Base-by-base conservation (phyloP, 768 basidiomycete genomes). In the Pleurotus djamor region DNA sequence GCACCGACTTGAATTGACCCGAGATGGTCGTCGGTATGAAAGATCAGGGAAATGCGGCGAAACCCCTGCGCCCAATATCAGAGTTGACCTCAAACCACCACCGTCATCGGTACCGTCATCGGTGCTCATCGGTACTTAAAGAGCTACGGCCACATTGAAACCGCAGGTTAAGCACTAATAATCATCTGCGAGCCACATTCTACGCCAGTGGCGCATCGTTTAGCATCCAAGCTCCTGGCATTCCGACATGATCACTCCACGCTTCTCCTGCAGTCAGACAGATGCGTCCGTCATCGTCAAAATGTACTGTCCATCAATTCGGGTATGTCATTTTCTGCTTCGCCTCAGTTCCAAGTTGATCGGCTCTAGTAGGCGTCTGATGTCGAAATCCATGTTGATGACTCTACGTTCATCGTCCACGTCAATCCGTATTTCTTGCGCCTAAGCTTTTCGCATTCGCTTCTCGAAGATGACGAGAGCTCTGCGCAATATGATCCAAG, bases 381-480 rank as follows among this genome's bases (percentile, higher is more conserved):
- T 63, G 83, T 87, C 35, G 92, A 94, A 69, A 87, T 92, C 52
- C 79, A 88, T 63, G 84, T 92, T 58, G 88, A 91, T 66, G 83
- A 83, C 56, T 83, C 83, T 32, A 71, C 88, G 50, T 79, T 94
- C 68, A 86, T 84, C 16, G 74, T 92, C 43, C 86, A 94, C 66
- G 82, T 93, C 69, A 91, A 89, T 60, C 92, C 92, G 1, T 95
- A 94, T 68, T 94, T 89, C 66, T 79, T 94, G 56, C 87, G 91
- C 1, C 79, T 95, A 61, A 85, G 86, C 66, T 92, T 95, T 69
- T 77, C 88, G 33, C 81, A 89, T 64, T 69, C 82, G 0, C 68
- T 89, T 28, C 63, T 88, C 43, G 83, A 90, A 58, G 89, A 91
- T 64, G 91, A 93, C 59, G 70, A 73, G 28, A 87, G 90, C 14